Conservation (phyloP, 2,329 filamentous ascomycete species). For the Aspergillus caelatus region DNA sequence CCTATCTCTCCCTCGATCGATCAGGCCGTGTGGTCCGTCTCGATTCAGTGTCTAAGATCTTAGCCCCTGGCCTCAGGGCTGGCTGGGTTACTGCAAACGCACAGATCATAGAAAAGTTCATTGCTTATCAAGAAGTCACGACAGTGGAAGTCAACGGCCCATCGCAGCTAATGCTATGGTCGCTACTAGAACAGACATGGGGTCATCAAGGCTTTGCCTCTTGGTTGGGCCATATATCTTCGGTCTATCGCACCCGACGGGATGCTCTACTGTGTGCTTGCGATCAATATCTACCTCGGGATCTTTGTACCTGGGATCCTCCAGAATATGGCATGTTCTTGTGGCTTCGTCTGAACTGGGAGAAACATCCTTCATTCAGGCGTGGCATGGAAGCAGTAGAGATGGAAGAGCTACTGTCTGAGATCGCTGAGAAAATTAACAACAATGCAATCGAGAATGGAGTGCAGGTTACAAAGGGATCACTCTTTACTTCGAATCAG, state of each 20-base stretch:
- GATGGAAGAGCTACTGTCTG: not conserved
- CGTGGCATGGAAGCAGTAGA: not conserved
- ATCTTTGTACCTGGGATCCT: not conserved
- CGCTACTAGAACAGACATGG: not conserved
- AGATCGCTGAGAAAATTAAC: not conserved
- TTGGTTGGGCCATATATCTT: not conserved
- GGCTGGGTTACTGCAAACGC: not conserved
- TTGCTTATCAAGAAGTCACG: not conserved
- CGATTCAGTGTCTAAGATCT: not conserved
- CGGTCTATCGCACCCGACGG: not conserved
- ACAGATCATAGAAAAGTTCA: not conserved
- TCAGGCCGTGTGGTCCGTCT: not conserved
- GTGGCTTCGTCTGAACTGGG: not conserved
- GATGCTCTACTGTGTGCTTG: not conserved
- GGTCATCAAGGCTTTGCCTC: not conserved
- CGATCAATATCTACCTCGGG: not conserved
- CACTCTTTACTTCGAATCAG: not conserved
- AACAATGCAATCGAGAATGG: not conserved
- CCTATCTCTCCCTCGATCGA: not conserved
- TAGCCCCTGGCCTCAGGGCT: not conserved
- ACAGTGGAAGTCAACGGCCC: not conserved
- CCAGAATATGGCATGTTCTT: not conserved
- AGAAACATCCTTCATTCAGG: not conserved
- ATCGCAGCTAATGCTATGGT: not conserved
- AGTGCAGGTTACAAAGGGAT: not conserved